Evolutionary conservation across 768 basidiomycete genomes (phyloP).

Genomic region (Neoboletus subvelutipes): DNA sequence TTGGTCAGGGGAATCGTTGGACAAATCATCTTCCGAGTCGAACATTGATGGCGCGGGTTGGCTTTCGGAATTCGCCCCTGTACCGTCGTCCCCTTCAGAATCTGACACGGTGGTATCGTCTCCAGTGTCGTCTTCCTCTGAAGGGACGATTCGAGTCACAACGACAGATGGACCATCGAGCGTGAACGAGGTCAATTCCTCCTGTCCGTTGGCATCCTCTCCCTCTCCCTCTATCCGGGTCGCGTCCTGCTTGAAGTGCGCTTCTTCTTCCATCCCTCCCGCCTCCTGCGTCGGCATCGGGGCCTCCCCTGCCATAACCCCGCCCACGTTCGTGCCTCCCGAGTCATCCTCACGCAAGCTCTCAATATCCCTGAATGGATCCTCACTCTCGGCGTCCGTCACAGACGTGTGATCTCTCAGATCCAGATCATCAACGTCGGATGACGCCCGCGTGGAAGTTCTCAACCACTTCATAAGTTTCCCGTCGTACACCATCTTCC

Average conservation of each 20-base stretch:
- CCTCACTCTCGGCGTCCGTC: slow-evolving; percentile 62
- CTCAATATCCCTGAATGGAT: slow-evolving; percentile 91
- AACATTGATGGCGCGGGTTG: slow-evolving; percentile 11
- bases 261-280: slow-evolving; percentile 16
- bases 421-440: slow-evolving; percentile 32
- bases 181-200: slow-evolving; percentile 72
- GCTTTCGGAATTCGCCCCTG: slow-evolving; percentile 4
- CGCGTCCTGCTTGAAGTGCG: slow-evolving; percentile 15
- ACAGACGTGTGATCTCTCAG: slow-evolving; percentile 30
- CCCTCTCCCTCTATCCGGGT: slow-evolving; percentile 49
- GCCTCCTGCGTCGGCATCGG: slow-evolving; percentile 12
- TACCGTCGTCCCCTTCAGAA: slow-evolving; percentile 29
- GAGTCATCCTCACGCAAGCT: slow-evolving; percentile 69
- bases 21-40: slow-evolving; percentile 41
- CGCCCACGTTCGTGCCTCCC: slow-evolving; percentile 22
- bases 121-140: slow-evolving; percentile 32
- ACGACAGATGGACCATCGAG: slow-evolving; percentile 62
- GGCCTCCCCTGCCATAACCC: background rate
- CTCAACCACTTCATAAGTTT: slow-evolving; percentile 85
- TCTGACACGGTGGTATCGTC: slow-evolving; percentile 42
- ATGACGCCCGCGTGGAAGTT: slow-evolving; percentile 41
- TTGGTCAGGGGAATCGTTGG: slow-evolving; percentile 15
- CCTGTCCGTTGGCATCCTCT: slow-evolving; percentile 52
- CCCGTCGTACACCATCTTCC: slow-evolving; percentile 86
- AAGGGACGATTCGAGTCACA: slow-evolving; percentile 50